Base-by-base conservation (phyloP, 306 rosid species). In the Arachis hypogaea region DNA sequence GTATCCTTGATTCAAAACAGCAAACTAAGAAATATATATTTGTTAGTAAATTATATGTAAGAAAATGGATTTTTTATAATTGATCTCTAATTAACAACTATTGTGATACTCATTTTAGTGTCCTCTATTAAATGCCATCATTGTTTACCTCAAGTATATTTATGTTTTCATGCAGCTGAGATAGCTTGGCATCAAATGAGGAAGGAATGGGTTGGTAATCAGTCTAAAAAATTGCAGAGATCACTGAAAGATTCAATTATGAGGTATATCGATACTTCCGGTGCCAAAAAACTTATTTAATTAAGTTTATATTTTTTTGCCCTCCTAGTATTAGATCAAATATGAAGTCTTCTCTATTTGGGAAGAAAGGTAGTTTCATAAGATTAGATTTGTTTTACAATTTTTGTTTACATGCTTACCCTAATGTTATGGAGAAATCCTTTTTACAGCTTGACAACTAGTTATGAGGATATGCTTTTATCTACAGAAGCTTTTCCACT, bases 151-250 rank as follows among this genome's bases (percentile, higher is more conserved):
- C 51, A 58, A 70, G 64, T 33, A 22, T 16, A 44, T 43, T 70
- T 55, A 60, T 77, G 40, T 38, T 14, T 59, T 12, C 70, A 60
- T 79, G 89, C 91, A 90, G 96, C 93, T 42, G 93, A 86, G 86
- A 76, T 79, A 69, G 82, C 89, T 75, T 90, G 96, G 96, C 85
- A 83, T 66, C 78, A 83, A 71, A 77, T 18, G 71, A 81, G 96
- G 79, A 88, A 57, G 67, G 86, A 86, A 83, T 90, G 96, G 91
- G 79, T 83, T 8, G 93, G 91, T 38, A 77, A 84, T 73, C 78
- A 14, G 54, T 79, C 88, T 55, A 78, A 72, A 57, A 84, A 74
- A 9, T 18, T 72, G 42, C 82, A 10, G 67, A 82, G 74, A 83
- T 68, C 74, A 3, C 83, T 82, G 47, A 75, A 78, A 73, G 91